Evolutionary conservation across 192 early-diverging fungal species (phyloP).

Genomic region (Rhizophagus sp.): DNA sequence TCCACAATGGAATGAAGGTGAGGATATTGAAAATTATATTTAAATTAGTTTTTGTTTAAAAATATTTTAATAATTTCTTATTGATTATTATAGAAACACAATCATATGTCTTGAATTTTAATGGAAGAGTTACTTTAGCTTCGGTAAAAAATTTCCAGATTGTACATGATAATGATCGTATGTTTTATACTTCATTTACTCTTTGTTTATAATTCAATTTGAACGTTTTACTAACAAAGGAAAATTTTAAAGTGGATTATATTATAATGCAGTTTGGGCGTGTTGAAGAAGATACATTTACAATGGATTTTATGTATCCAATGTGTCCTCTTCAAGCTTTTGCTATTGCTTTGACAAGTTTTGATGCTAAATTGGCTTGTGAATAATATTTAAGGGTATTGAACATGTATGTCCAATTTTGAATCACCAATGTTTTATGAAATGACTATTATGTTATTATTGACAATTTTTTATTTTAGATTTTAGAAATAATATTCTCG

Average conservation of each 20-base stretch:
- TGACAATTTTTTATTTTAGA: no score
- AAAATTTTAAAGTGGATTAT: conserved; percentile 71
- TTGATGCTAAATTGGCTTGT: conserved; percentile 90
- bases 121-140: conserved; percentile 80
- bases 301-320: conserved; percentile 91
- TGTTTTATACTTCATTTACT: conserved; percentile 28
- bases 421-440: no score
- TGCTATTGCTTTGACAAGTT: conserved; percentile 85
- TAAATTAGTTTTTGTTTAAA: background rate
- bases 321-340: conserved; percentile 87
- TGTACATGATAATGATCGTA: conserved; percentile 86
- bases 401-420: no score
- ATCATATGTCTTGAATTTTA: conserved; percentile 94
- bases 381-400: conserved; percentile 54
- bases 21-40: background rate
- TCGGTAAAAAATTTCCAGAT: conserved; percentile 99
- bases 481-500: no score
- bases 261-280: conserved; percentile 95
- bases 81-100: conserved; percentile 62
- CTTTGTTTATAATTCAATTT: no score
- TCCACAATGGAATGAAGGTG: conserved; percentile 92
- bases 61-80: background rate
- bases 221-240: no score
- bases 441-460: no score
- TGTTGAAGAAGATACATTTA: conserved; percentile 71